These are phyloP conservation scores for Hanseniaspora meyeri DNA, from an alignment of 805 yeast species.

Conservation along the genomic window DNA sequence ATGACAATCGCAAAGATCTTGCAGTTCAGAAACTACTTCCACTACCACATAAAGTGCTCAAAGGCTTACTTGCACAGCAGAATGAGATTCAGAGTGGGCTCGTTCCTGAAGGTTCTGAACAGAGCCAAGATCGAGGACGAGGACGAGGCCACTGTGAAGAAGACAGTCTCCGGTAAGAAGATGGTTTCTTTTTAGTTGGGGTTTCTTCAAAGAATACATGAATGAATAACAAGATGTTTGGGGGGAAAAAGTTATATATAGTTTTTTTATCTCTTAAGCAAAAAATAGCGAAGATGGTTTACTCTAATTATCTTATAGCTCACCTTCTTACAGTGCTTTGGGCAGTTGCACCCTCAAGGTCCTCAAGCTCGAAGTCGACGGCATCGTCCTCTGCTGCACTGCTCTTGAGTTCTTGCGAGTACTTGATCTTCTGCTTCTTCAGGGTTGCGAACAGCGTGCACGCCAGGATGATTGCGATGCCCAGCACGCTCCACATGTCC, in stretches of 20 bases:
- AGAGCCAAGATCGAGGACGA: slow-evolving; percentile 91
- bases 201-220: not conserved
- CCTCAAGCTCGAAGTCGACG: slow-evolving; percentile 6
- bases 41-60: slow-evolving; percentile 94
- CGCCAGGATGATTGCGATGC: slow-evolving; percentile 54
- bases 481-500: slow-evolving; percentile 51
- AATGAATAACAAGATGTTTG: not conserved
- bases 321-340: not conserved
- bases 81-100: slow-evolving; percentile 91
- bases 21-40: slow-evolving; percentile 91
- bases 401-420: not conserved
- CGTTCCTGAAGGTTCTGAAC: slow-evolving; percentile 87
- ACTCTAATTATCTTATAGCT: too few species aligned
- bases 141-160: slow-evolving; percentile 37
- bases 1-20: slow-evolving; percentile 68
- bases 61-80: slow-evolving; percentile 97
- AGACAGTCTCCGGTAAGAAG: slow-evolving; percentile 22
- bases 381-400: not conserved
- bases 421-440: slow-evolving; percentile 1
- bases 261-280: too few species aligned
- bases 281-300: too few species aligned
- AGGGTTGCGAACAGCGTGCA: slow-evolving; percentile 52
- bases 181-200: slow-evolving; percentile 20
- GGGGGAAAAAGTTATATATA: too few species aligned
- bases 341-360: not conserved